Base-by-base conservation (phyloP, 495 filamentous ascomycete genomes). In the Ramalina peruviana region DNA sequence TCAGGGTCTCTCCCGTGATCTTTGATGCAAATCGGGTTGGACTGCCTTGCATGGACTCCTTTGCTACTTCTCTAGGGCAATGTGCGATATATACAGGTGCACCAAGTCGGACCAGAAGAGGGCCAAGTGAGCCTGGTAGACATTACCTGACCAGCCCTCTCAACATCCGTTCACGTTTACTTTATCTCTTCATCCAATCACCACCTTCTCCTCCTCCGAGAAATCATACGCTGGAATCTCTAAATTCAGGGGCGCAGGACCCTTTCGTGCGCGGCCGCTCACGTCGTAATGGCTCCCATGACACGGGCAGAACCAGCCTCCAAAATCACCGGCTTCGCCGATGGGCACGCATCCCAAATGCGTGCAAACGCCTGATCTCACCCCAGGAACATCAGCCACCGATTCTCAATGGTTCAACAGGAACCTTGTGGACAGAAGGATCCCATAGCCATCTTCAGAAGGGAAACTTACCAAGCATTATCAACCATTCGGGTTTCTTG, bases 241-340 rank as follows among this genome's bases (percentile, higher is more conserved):
- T 60, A 99, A 77, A 76, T 99, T 99, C 61, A 97, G 76, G 54
- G 92, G 92, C 48, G 92, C 92, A 43, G 92, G 92, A 20, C 92
- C 92, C 76, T 85, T 94, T 69, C 92, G 80, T 72, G 89, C 83
- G 66, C 92, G 86, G 64, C 92, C 92, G 53, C 87, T 94, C 70
- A 99, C 95, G 70, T 99, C 92, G 79, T 99, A 99, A 75, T 99
- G 92, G 50, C 88, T 95, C 65, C 92, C 92, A 78, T 99, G 92
- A 82, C 92, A 99, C 54, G 92, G 92, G 75, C 92, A 99, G 82
- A 99, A 99, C 92, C 92, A 99, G 62, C 92, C 92, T 61, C 92
- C 92, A 66, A 73, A 99, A 67, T 99, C 93, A 65, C 92, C 92
- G 53, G 92, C 84, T 75, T 99, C 92, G 65, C 92, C 92, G 67